These are phyloP conservation scores for Pseudogymnoascus destructans DNA, from an alignment of 2,329 filamentous ascomycete genomes.

Conservation along the genomic window DNA sequence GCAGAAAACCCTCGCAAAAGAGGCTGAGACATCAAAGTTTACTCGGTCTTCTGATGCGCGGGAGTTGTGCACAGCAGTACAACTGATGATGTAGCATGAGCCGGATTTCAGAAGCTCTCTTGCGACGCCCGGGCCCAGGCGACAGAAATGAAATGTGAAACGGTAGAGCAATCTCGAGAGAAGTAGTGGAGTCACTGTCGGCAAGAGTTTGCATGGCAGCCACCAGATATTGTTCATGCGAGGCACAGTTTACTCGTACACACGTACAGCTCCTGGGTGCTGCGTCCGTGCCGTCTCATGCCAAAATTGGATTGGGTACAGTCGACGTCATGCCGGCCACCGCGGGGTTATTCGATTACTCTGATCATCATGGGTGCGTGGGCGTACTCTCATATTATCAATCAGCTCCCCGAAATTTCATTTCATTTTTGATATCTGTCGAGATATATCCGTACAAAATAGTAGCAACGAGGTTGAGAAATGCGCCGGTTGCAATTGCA, in stretches of 20 bases:
- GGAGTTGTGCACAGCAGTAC: background rate
- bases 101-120: constrained; percentile 1
- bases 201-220: constrained; percentile 3
- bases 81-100: background rate
- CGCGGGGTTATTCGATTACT: background rate
- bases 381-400: background rate
- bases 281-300: background rate
- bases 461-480: background rate
- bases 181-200: background rate
- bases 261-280: constrained; percentile 5
- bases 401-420: background rate
- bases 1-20: background rate
- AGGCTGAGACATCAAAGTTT: constrained; percentile 8
- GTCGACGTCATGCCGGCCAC: constrained; percentile 2
- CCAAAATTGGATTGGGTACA: background rate
- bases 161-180: background rate
- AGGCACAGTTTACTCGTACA: constrained; percentile 3
- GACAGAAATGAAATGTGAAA: background rate
- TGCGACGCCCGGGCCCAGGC: background rate
- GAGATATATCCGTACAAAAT: background rate
- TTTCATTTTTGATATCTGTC: background rate
- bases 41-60: background rate
- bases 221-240: constrained; percentile 4
- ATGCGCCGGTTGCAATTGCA: constrained; percentile 3
- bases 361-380: constrained; percentile 1